Percentiles rank a stretch among this genome's conserved stretches.
Evolutionary conservation across 768 basidiomycete species (phyloP).

Genomic region (Hemileccinum impolitum): DNA sequence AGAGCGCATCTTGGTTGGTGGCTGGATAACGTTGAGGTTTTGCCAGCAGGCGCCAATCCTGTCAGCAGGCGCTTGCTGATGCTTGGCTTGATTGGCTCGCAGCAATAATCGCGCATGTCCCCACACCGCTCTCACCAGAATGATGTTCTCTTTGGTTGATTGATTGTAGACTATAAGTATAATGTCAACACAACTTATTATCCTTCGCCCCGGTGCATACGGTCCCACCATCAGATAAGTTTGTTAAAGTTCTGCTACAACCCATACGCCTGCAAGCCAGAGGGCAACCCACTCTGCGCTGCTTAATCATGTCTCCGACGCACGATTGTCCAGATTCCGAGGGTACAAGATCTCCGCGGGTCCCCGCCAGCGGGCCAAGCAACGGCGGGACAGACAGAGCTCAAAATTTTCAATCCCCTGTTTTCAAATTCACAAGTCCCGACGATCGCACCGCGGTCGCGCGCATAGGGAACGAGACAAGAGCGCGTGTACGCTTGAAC

Average conservation of each 20-base stretch:
- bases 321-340: no score
- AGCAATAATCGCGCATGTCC: slow-evolving; percentile 11
- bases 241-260: no score
- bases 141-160: slow-evolving; percentile 3
- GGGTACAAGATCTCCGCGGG: no score
- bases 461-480: background rate
- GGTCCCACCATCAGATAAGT: no score
- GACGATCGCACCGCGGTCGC: background rate
- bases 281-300: no score
- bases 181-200: slow-evolving; percentile 9
- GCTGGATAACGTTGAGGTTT: slow-evolving; percentile 48
- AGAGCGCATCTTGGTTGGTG: slow-evolving; percentile 59
- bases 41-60: slow-evolving; percentile 34
- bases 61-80: slow-evolving; percentile 51
- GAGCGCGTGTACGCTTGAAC: background rate
- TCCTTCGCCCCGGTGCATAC: background rate
- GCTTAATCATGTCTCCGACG: no score
- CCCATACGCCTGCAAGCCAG: no score
- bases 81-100: slow-evolving; percentile 37
- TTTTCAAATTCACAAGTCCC: no score
- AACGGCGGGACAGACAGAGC: background rate
- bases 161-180: slow-evolving; percentile 10
- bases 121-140: background rate
- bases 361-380: background rate
- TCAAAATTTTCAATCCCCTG: no score